A percentile compares a stretch with the other conserved stretches of the same genome.
Evolutionary conservation across 768 basidiomycete genomes (phyloP).

Genomic region (Piloderma croceum): DNA sequence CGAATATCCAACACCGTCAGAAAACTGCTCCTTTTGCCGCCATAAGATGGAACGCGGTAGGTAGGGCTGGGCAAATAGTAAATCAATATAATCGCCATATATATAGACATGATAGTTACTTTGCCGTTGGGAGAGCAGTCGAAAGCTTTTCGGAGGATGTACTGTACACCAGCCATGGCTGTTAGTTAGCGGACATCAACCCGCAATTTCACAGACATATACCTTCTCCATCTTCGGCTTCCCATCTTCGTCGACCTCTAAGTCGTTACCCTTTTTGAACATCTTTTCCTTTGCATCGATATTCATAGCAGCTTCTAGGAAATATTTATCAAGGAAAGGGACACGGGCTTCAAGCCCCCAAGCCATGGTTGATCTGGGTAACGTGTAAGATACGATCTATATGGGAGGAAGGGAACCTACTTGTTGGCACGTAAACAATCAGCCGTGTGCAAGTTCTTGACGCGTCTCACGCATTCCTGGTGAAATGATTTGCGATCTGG

Average conservation of each 20-base stretch:
- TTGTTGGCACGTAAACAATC: conserved; percentile 99
- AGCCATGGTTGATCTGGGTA: conserved; percentile 88
- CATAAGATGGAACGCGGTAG: conserved; percentile 92
- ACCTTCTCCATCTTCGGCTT: conserved; percentile 95
- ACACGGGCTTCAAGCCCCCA: conserved; percentile 99
- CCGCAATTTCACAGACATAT: conserved; percentile 4
- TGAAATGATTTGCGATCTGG: conserved; percentile 86
- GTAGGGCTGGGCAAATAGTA: conserved; percentile 58
- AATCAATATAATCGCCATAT: no score
- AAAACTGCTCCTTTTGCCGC: conserved; percentile 99
- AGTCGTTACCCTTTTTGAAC: conserved; percentile 75
- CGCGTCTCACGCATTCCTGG: conserved; percentile 89
- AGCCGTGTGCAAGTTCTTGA: conserved; percentile 95
- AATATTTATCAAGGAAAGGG: conserved; percentile 95
- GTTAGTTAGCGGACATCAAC: conserved; percentile 5
- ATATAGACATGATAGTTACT: conserved; percentile 25
- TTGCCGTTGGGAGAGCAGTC: conserved; percentile 79
- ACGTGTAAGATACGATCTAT: not conserved
- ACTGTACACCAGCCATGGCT: conserved; percentile 45
- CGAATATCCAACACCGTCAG: conserved; percentile 96
- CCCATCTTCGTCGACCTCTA: conserved; percentile 80
- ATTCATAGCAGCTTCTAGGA: conserved; percentile 92
- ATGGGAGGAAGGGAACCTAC: conserved; percentile 35
- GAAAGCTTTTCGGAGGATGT: conserved; percentile 94
- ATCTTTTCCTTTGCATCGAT: conserved; percentile 82